phyloP scores from a whole-genome alignment of 129 eudicot genomes.

The Flaveria brownii region DNA sequence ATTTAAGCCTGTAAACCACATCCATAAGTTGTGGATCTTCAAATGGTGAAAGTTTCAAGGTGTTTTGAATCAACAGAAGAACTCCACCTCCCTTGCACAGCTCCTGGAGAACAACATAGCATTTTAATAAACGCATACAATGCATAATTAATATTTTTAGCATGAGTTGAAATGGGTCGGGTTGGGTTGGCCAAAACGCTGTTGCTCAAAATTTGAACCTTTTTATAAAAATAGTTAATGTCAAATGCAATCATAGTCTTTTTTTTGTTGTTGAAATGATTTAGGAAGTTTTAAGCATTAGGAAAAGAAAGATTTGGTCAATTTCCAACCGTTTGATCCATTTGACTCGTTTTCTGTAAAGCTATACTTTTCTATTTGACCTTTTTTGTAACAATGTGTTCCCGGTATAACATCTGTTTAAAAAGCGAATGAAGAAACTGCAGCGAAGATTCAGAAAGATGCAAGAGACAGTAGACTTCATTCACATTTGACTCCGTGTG shows the following conservation, averaged over 20 bases:
- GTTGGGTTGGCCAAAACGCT: neutral
- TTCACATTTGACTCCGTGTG: slow-evolving; percentile 36
- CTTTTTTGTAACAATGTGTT: slow-evolving; percentile 62
- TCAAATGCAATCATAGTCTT: neutral
- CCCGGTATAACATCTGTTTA: slow-evolving; percentile 57
- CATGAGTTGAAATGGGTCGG: neutral
- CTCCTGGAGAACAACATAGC: slow-evolving; percentile 40
- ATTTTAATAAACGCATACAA: neutral
- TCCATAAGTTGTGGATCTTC: slow-evolving; percentile 40
- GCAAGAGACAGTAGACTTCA: slow-evolving; percentile 49
- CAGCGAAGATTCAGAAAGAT: slow-evolving; percentile 73
- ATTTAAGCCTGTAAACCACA: slow-evolving; percentile 59
- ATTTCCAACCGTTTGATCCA: neutral
- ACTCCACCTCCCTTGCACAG: slow-evolving; percentile 66
- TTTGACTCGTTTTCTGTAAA: neutral
- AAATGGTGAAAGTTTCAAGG: slow-evolving; percentile 42
- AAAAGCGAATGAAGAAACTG: slow-evolving; percentile 69
- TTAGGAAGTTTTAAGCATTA: neutral
- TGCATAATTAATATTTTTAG: neutral
- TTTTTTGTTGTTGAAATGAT: neutral
- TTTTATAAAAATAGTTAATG: neutral
- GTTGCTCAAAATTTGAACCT: neutral
- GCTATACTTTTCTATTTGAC: slow-evolving; percentile 13
- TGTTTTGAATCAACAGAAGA: slow-evolving; percentile 55
- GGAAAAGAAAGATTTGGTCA: neutral